A percentile compares a stretch with the other conserved stretches of the same genome.
Evolutionary conservation across 306 rosid genomes (phyloP).

Genomic region (Psophocarpus tetragonolobus): DNA sequence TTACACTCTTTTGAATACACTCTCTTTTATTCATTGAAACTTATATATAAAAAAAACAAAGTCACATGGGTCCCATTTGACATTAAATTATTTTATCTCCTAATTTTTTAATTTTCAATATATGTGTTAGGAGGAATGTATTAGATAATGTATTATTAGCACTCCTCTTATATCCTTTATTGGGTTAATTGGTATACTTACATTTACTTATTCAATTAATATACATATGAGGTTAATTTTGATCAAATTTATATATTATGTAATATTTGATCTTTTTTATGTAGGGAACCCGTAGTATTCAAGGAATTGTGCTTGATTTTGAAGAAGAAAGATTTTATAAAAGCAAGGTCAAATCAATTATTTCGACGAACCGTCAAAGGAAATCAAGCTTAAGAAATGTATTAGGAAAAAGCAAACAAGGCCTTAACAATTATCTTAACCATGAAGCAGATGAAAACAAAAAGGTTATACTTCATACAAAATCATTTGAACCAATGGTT

Average conservation of each 20-base stretch:
- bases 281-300: slow-evolving; percentile 45
- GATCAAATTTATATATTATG: not conserved
- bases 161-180: too few species aligned
- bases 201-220: not conserved
- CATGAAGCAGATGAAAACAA: slow-evolving; percentile 31
- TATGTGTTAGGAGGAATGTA: too few species aligned
- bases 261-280: too few species aligned
- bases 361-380: slow-evolving; percentile 7
- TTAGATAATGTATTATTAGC: too few species aligned
- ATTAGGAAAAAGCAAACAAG: not conserved
- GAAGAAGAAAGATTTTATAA: not conserved
- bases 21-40: too few species aligned
- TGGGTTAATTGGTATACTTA: not conserved
- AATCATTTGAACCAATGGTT: slow-evolving; percentile 48
- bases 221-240: not conserved
- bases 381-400: not conserved
- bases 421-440: slow-evolving; percentile 1
- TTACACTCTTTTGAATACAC: too few species aligned
- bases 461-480: slow-evolving; percentile 35
- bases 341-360: slow-evolving; percentile 25
- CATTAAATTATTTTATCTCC: too few species aligned
- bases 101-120: too few species aligned
- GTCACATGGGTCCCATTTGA: too few species aligned
- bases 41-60: too few species aligned
- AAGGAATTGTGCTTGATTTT: slow-evolving; percentile 60